These are phyloP conservation scores for Paramecium caudatum DNA, from an alignment of 73 alveolate genomes.

Conservation along the genomic window DNA sequence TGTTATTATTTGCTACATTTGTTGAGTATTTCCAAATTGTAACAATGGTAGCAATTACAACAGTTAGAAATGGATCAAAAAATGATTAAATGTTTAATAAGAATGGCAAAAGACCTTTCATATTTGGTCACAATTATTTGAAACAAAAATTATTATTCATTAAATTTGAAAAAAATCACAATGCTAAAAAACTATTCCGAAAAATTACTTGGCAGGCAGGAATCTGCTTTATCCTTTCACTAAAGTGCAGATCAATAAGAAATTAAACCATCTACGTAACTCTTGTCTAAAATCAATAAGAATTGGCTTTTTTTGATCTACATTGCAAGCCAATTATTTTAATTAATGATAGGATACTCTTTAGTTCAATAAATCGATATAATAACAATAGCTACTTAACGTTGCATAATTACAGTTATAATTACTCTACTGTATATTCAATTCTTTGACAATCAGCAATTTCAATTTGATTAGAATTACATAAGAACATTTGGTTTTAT, in stretches of 20 bases:
- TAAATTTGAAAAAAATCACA: not conserved
- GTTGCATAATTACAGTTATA: not conserved
- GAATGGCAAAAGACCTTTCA: constrained; percentile 18
- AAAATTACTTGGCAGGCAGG: not conserved
- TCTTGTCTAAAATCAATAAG: not conserved
- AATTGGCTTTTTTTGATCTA: not conserved
- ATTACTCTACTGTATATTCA: not conserved
- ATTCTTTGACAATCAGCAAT: constrained; percentile 1
- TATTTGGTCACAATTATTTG: constrained; percentile 31
- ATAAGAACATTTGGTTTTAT: not conserved
- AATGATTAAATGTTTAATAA: constrained; percentile 21
- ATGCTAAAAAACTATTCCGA: not conserved
- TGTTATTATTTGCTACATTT: constrained; percentile 10
- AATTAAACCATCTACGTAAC: not conserved
- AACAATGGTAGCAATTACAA: not conserved
- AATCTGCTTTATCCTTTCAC: not conserved
- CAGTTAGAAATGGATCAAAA: constrained; percentile 18
- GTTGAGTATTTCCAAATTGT: not conserved
- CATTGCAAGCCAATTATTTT: not conserved
- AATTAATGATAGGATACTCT: constrained; percentile 3
- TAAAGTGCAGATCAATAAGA: not conserved
- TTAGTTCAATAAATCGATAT: constrained; percentile 15
- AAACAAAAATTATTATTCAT: not conserved
- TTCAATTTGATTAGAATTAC: not conserved
- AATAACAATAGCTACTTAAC: constrained; percentile 6